Conservation (phyloP, 2,329 filamentous ascomycete genomes). For the Aureobasidium melanogenum region DNA sequence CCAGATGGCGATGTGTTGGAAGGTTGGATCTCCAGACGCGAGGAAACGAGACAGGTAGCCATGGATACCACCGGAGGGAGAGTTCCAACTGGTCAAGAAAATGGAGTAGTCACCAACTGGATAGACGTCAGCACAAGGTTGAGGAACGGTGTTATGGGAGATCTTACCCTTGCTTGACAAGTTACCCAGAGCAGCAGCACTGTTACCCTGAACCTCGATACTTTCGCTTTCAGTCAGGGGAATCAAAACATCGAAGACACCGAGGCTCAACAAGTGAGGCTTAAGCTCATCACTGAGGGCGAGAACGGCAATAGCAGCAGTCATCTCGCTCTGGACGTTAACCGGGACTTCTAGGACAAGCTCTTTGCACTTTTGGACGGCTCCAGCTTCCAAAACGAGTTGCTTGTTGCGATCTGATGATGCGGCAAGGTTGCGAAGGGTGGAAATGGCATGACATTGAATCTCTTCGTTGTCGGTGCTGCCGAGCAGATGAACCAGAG, state of each 20-base stretch:
- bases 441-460: constrained; percentile 97
- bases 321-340: constrained; percentile 98
- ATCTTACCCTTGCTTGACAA: constrained; percentile 84
- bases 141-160: neutral
- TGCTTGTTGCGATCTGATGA: constrained; percentile 98
- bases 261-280: constrained; percentile 77
- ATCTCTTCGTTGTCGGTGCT: constrained; percentile 98
- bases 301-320: constrained; percentile 93
- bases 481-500: constrained; percentile 84
- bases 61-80: constrained; percentile 88
- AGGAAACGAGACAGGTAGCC: constrained; percentile 91
- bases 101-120: constrained; percentile 92
- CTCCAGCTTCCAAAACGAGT: constrained; percentile 89
- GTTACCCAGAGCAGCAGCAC: constrained; percentile 89
- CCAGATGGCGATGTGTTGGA: constrained; percentile 99
- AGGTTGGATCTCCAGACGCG: constrained; percentile 87
- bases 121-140: constrained; percentile 1
- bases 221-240: constrained; percentile 90
- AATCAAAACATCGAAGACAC: constrained; percentile 93
- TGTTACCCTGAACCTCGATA: constrained; percentile 97
- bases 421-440: constrained; percentile 85
- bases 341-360: constrained; percentile 87
- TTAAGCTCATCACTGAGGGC: constrained; percentile 95
- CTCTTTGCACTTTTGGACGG: constrained; percentile 97
- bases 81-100: constrained; percentile 88